Evolutionary conservation across 306 rosid species (phyloP).

Genomic region (Vicia sativa): DNA sequence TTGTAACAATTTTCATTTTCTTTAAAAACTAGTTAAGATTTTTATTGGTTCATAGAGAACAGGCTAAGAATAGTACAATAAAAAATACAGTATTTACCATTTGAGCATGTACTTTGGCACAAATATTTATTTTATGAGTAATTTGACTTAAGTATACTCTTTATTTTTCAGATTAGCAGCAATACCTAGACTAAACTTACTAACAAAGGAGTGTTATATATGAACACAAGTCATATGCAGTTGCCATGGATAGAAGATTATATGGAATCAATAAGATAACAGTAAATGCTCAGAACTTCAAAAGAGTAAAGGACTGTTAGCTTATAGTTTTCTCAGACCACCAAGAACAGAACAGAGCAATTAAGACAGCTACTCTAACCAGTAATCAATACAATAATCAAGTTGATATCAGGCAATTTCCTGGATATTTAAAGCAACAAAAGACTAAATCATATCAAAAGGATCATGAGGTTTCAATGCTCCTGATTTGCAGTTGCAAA

Average conservation of each 20-base stretch:
- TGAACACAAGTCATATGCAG: neutral
- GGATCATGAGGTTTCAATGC: slow-evolving; percentile 26
- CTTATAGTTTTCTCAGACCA: slow-evolving; percentile 7
- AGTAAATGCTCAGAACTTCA: slow-evolving; percentile 5
- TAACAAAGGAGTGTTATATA: neutral
- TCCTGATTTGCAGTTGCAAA: slow-evolving; percentile 14
- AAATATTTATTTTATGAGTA: too few relatives aligned
- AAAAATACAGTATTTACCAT: too few relatives aligned
- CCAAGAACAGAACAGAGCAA: slow-evolving; percentile 27
- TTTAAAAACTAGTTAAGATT: neutral
- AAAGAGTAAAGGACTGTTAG: slow-evolving; percentile 1
- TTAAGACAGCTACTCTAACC: slow-evolving; percentile 2
- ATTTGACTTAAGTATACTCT: too few relatives aligned
- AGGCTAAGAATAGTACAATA: too few relatives aligned
- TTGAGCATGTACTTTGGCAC: too few relatives aligned
- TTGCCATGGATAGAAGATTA: neutral
- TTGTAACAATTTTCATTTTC: neutral
- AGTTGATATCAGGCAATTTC: neutral
- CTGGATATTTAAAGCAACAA: slow-evolving; percentile 22
- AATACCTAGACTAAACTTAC: neutral
- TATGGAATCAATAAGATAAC: slow-evolving; percentile 5
- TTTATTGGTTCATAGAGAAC: neutral
- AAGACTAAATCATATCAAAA: slow-evolving; percentile 15
- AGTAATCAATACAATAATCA: slow-evolving; percentile 31
- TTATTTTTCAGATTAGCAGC: neutral